Base-by-base conservation (phyloP, 2,329 filamentous ascomycete genomes). In the Sarocladium brachiariae region DNA sequence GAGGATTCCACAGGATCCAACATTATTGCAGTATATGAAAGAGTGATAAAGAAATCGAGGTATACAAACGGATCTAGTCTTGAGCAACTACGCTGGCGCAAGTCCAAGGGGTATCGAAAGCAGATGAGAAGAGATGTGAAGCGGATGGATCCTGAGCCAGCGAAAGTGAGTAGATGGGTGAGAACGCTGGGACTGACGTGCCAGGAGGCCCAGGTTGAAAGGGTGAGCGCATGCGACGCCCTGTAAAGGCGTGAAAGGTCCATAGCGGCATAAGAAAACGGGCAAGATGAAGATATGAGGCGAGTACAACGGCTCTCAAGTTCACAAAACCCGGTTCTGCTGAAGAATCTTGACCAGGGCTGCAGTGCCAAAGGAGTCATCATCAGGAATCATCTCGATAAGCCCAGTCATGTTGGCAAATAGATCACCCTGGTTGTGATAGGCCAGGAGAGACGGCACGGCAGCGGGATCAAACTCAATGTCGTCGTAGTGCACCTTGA, bases 401-500 rank as follows among this genome's bases (percentile, higher is more conserved):
- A 97, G 77, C 50, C 92, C 91, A 0, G 93, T 88, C 49, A 97
- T 74, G 60, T 91, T 95, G 56, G 89, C 88, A 59, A 97, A 90
- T 56, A 96, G 83, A 56, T 97, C 91, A 50, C 90, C 91, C 62
- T 85, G 81, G 60, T 85, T 88, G 52, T 84, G 84, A 72, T 99
- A 99, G 10, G 88, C 92, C 46, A 97, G 75, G 33, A 97, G 75
- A 3, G 93, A 89, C 1, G 93, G 93, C 2, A 96, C 87, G 41
- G 86, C 85, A 27, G 90, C 87, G 52, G 87, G 82, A 65, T 96
- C 89, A 75, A 97, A 96, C 65, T 97, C 91, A 33, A 96, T 95
- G 52, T 96, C 91, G 55, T 87, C 84, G 64, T 89, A 89, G 68
- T 95, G 85, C 45, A 97, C 80, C 70, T 92, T 95, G 70, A 97